A percentile compares a stretch with the other conserved stretches of the same genome.
phyloP scores from a whole-genome alignment of 305 asterid genomes.

The Fraxinus latifolia region DNA sequence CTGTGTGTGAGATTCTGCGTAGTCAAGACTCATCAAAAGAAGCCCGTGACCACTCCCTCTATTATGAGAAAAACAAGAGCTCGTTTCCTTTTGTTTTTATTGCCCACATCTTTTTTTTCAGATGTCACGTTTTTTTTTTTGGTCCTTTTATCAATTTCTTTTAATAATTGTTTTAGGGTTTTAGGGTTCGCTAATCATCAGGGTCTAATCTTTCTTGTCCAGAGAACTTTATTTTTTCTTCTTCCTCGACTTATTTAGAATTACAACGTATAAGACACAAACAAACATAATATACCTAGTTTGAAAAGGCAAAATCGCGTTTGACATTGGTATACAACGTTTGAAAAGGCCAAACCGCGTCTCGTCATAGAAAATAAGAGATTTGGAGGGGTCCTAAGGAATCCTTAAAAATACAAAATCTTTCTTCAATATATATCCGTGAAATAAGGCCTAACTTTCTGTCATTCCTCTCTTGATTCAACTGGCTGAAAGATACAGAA shows the following conservation, averaged over 20 bases:
- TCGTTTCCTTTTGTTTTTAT: slow-evolving; percentile 28
- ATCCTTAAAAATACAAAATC: not conserved
- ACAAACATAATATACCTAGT: not conserved
- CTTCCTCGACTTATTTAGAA: not conserved
- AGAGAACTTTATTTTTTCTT: not conserved
- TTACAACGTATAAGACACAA: not conserved
- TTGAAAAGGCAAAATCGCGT: not conserved
- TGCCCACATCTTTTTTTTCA: slow-evolving; percentile 14
- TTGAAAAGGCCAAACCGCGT: not conserved
- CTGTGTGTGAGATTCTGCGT: slow-evolving; percentile 28
- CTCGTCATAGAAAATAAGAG: not conserved
- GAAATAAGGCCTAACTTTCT: not conserved
- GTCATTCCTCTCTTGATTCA: not conserved
- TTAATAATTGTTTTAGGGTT: not conserved
- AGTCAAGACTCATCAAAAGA: slow-evolving; percentile 47
- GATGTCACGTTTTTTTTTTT: slow-evolving; percentile 5
- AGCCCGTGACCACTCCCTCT: slow-evolving; percentile 59
- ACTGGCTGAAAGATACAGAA: not conserved
- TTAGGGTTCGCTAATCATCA: not conserved
- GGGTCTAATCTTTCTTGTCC: not conserved
- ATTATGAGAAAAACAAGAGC: slow-evolving; percentile 38
- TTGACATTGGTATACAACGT: not conserved
- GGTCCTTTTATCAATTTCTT: not conserved
- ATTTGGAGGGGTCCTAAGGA: not conserved
- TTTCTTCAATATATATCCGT: not conserved